Evolutionary conservation across 2,329 filamentous ascomycete genomes (phyloP).

Genomic region (Colletotrichum magnum): DNA sequence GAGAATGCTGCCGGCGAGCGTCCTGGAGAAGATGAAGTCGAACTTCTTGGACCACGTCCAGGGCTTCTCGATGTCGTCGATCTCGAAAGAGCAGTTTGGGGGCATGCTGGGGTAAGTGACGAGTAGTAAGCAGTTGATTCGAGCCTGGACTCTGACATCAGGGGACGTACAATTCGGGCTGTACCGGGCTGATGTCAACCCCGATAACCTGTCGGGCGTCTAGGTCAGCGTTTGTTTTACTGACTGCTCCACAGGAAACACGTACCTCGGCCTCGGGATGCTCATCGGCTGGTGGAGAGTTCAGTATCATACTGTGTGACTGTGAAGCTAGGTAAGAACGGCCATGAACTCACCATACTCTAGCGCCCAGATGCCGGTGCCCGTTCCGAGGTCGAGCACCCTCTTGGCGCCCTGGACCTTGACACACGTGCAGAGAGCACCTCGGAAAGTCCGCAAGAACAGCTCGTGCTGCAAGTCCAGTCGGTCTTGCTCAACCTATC

Average conservation of each 20-base stretch:
- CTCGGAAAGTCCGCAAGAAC: slow-evolving; percentile 50
- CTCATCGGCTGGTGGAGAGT: slow-evolving; percentile 42
- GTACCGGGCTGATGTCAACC: slow-evolving; percentile 38
- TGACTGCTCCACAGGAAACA: background rate
- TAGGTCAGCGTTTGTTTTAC: background rate
- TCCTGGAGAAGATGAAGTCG: slow-evolving; percentile 53
- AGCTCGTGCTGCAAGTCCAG: slow-evolving; percentile 55
- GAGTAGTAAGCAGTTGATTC: background rate
- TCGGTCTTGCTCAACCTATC: slow-evolving; percentile 31
- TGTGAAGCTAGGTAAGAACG: background rate
- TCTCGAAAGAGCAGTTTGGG: slow-evolving; percentile 60
- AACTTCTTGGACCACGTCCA: slow-evolving; percentile 52
- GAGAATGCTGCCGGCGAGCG: slow-evolving; percentile 48
- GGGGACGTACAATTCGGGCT: slow-evolving; percentile 31
- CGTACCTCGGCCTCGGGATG: slow-evolving; percentile 50
- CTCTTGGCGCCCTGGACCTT: slow-evolving; percentile 40
- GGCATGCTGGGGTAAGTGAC: slow-evolving; percentile 49
- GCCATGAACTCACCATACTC: slow-evolving; percentile 44
- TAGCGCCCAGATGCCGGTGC: slow-evolving; percentile 47
- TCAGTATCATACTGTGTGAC: background rate
- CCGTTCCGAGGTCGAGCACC: slow-evolving; percentile 46
- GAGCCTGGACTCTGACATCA: fast-evolving
- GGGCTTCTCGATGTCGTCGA: slow-evolving; percentile 53
- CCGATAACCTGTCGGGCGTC: slow-evolving; percentile 22
- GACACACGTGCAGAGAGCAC: slow-evolving; percentile 49